These are phyloP conservation scores for Pisolithus thermaeus DNA, from an alignment of 1,284 basidiomycete genomes.

Conservation along the genomic window DNA sequence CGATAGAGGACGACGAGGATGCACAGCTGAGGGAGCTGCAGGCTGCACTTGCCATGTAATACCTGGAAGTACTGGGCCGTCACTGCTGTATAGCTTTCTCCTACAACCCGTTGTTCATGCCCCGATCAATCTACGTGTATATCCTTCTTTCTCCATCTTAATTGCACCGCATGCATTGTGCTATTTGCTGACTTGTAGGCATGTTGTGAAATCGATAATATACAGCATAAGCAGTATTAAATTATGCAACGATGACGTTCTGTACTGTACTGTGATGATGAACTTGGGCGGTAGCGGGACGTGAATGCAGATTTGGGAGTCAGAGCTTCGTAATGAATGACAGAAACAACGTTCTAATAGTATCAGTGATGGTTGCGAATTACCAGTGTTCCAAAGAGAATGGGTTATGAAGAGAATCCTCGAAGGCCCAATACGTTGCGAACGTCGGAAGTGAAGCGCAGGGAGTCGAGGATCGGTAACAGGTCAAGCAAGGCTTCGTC, in stretches of 20 bases:
- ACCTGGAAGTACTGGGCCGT: conserved; percentile 9
- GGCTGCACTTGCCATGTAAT: conserved; percentile 83
- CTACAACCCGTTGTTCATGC: conserved; percentile 12
- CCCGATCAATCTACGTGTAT: conserved; percentile 29
- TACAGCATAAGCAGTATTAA: conserved; percentile 35
- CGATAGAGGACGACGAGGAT: conserved; percentile 90
- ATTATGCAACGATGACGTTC: conserved; percentile 28
- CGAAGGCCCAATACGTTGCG: conserved; percentile 87
- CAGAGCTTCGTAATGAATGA: conserved; percentile 21
- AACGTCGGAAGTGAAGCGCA: conserved; percentile 95
- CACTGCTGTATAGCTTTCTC: not conserved
- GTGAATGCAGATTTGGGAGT: conserved; percentile 21
- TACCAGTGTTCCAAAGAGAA: conserved; percentile 2
- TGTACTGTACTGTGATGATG: conserved; percentile 17
- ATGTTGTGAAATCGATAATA: conserved; percentile 25
- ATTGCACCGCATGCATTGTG: conserved; percentile 19
- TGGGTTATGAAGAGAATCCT: conserved; percentile 37
- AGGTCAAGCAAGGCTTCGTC: conserved; percentile 96
- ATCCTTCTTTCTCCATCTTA: conserved; percentile 25
- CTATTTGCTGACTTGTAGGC: conserved; percentile 15
- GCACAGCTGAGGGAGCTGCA: conserved; percentile 89
- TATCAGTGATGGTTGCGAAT: not conserved
- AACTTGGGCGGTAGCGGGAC: conserved; percentile 23
- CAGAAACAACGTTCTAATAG: conserved; percentile 7
- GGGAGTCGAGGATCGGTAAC: conserved; percentile 89